A percentile compares a stretch with the other conserved stretches of the same genome.
Evolutionary conservation across 2,329 filamentous ascomycete species (phyloP).

Genomic region (Colletotrichum tofieldiae): DNA sequence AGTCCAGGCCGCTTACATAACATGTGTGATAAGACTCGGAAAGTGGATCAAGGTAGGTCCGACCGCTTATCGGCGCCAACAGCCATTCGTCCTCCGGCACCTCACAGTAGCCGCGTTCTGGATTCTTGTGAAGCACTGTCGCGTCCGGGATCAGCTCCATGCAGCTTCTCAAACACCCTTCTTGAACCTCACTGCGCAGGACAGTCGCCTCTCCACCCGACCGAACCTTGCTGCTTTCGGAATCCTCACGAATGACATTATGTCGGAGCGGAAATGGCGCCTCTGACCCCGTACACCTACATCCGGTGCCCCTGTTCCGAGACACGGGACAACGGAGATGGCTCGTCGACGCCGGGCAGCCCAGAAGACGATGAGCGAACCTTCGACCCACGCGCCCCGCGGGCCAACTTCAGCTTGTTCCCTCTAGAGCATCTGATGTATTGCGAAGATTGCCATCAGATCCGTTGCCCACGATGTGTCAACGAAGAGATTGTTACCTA

Average conservation of each 20-base stretch:
- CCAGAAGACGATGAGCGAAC: conserved; percentile 81
- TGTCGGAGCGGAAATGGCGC: conserved; percentile 58
- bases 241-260: conserved; percentile 17
- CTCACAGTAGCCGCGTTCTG: conserved; percentile 5
- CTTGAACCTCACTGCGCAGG: conserved; percentile 1
- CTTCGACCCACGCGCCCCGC: conserved; percentile 88
- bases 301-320: conserved; percentile 78
- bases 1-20: conserved; percentile 13
- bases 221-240: neutral
- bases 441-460: conserved; percentile 97
- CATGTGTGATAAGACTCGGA: neutral
- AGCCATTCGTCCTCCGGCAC: neutral
- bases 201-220: neutral
- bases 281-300: conserved; percentile 74
- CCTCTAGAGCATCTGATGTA: conserved; percentile 95
- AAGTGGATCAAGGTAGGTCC: conserved; percentile 26
- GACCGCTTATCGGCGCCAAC: conserved; percentile 4
- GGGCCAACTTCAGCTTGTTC: conserved; percentile 92
- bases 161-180: conserved; percentile 35
- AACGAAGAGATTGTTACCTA: conserved; percentile 95
- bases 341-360: conserved; percentile 51
- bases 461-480: conserved; percentile 92
- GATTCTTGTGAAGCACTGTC: conserved; percentile 20
- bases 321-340: conserved; percentile 50
- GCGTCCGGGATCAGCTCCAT: conserved; percentile 31